phyloP scores from a whole-genome alignment of 2,329 filamentous ascomycete species.

The Pestalotiopsis sp. region DNA sequence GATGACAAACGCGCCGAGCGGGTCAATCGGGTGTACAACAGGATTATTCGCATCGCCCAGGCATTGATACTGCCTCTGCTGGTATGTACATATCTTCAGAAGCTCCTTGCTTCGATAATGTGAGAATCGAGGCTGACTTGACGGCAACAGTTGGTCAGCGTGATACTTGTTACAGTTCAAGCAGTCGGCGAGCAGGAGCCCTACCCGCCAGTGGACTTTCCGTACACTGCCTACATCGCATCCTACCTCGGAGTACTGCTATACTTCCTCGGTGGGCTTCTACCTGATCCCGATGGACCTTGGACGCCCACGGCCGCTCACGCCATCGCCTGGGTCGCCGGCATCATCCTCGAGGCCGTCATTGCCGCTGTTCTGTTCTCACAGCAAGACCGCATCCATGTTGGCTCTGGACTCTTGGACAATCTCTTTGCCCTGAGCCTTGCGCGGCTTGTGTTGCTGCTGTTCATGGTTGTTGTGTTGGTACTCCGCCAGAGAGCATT shows the following conservation, averaged over 20 bases:
- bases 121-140: background rate
- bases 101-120: background rate
- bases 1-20: conserved; percentile 33
- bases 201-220: conserved; percentile 30
- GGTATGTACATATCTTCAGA: conserved; percentile 14
- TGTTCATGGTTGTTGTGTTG: conserved; percentile 38
- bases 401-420: conserved; percentile 32
- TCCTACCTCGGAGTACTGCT: conserved; percentile 44
- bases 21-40: conserved; percentile 33
- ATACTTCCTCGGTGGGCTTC: conserved; percentile 43
- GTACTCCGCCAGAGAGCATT: conserved; percentile 34
- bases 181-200: conserved; percentile 30
- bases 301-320: conserved; percentile 43
- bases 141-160: conserved; percentile 31
- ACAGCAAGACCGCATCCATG: conserved; percentile 31
- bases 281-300: conserved; percentile 47
- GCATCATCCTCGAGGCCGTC: conserved; percentile 37
- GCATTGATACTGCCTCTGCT: conserved; percentile 34
- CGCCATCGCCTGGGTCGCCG: conserved; percentile 39
- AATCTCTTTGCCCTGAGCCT: conserved; percentile 33
- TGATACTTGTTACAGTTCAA: conserved; percentile 34
- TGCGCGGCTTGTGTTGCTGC: conserved; percentile 34
- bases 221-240: conserved; percentile 44
- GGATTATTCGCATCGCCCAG: conserved; percentile 40
- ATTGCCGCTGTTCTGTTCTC: conserved; percentile 38